phyloP scores from a whole-genome alignment of 768 basidiomycete species.

The Tubosaeta sp. region DNA sequence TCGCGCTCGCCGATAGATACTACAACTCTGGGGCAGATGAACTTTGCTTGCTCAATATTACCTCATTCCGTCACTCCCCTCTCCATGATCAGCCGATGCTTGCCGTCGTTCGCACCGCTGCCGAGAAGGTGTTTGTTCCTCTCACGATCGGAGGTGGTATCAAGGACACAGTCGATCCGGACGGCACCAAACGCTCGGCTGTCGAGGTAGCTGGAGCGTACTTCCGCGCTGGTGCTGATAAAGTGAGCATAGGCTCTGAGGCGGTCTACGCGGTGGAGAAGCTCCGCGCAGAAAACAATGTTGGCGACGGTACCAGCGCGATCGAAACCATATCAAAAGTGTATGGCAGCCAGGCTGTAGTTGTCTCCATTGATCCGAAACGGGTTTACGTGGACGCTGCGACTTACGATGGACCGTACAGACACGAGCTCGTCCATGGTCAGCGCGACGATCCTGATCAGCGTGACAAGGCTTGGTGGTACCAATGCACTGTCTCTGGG shows the following conservation, averaged over 20 bases:
- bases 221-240: conserved; percentile 97
- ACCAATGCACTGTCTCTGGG: conserved; percentile 95
- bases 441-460: conserved; percentile 47
- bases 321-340: conserved; percentile 88
- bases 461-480: conserved; percentile 89
- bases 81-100: conserved; percentile 98
- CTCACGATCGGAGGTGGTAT: conserved; percentile 98
- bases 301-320: conserved; percentile 69
- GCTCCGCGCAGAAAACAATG: conserved; percentile 47
- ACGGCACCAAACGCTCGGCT: conserved; percentile 81
- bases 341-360: conserved; percentile 96
- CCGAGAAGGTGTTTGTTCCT: conserved; percentile 91
- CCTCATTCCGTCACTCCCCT: conserved; percentile 96
- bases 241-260: conserved; percentile 96
- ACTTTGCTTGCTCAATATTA: conserved; percentile 97
- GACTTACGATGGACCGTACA: conserved; percentile 66
- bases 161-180: conserved; percentile 92
- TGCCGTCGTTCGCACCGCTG: conserved; percentile 86
- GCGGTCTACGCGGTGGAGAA: conserved; percentile 93
- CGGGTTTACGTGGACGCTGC: conserved; percentile 71
- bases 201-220: conserved; percentile 94
- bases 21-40: conserved; percentile 91
- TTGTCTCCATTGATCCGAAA: conserved; percentile 94
- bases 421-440: conserved; percentile 52
- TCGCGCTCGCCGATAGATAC: conserved; percentile 84